Evolutionary conservation across 331 rosid genomes (phyloP), one percentile per base, ranked within the genome.

Genomic region (Prunus yedoensis): DNA sequence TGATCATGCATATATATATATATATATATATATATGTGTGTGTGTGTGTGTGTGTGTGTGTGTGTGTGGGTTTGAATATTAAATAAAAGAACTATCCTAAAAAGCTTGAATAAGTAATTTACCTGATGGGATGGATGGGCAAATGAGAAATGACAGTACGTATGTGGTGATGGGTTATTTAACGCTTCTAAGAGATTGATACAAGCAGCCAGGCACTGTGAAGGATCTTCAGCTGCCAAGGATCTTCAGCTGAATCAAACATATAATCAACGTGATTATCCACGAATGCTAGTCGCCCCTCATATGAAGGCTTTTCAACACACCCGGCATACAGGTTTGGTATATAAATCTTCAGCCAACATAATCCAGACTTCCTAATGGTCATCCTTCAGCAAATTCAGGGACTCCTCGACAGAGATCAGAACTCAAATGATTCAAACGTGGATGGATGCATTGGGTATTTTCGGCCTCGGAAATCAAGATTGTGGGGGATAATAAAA

Each of bases 401-500:
- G 90, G 96, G 15, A 92, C 77, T 62, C 96, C 97, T 68, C 97
- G 88, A 79, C 96, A 92, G 10, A 30, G 35, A 30, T 0, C 5
- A 30, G 35, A 30, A 30, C 35, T 30, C 35, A 30, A 30, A 30
- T 30, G 1, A 4, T 30, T 30, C 5, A 30, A 30, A 30, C 4
- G 35, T 25, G 25, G 25, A 25, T 30, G 35, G 35, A 82, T 92
- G 97, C 96, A 90, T 92, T 56, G 97, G 97, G 74, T 92, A 92
- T 50, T 96, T 96, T 83, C 96, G 84, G 72, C 97, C 97, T 54
- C 97, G 91, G 67, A 92, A 92, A 77, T 92, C 97, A 78, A 92
- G 90, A 88, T 92, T 90, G 81, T 92, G 35, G 97, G 15, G 97
- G 97, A 82, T 92, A 88, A 71, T 92, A 92, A 30, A 30, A 92